Base-by-base conservation (phyloP, 2,329 filamentous ascomycete genomes). In the Epichloe glyceriae region DNA sequence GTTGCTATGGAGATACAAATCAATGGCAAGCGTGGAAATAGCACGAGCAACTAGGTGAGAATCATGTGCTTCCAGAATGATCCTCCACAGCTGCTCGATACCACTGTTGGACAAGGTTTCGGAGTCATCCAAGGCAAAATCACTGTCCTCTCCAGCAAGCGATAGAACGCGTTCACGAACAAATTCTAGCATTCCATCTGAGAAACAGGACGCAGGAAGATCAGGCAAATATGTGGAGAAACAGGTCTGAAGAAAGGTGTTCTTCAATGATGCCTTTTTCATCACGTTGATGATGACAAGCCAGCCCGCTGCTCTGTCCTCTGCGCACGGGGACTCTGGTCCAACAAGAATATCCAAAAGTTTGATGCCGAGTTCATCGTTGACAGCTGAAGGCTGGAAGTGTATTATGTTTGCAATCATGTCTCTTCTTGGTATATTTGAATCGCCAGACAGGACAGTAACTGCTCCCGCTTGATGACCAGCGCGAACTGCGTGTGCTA, bases 301-400 rank as follows among this genome's bases (percentile, higher is more conserved):
- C 89, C 89, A 95, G 0, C 82, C 84, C 14, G 73, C 69, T 53
- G 79, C 75, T 50, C 86, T 75, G 53, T 86, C 81, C 8, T 77
- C 73, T 3, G 73, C 67, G 22, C 76, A 79, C 4, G 80, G 67
- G 3, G 82, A 79, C 39, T 73, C 67, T 4, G 75, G 71, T 12
- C 88, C 85, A 46, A 95, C 80, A 26, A 93, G 72, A 39, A 83
- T 71, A 51, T 83, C 73, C 87, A 88, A 95, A 2, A 95, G 73
- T 12, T 71, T 72, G 41, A 72, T 69, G 15, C 83, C 82, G 4
- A 86, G 71, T 1, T 83, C 76, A 3, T 71, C 60, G 0, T 79
- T 75, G 45, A 95, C 76, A 0, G 79, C 76, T 8, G 74, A 69
- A 1, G 84, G 75, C n/a, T 79, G 76, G 48, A 80, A 69, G 35